These are phyloP conservation scores for Jacaranda mimosifolia DNA, from an alignment of 257 asterid genomes.

Conservation along the genomic window DNA sequence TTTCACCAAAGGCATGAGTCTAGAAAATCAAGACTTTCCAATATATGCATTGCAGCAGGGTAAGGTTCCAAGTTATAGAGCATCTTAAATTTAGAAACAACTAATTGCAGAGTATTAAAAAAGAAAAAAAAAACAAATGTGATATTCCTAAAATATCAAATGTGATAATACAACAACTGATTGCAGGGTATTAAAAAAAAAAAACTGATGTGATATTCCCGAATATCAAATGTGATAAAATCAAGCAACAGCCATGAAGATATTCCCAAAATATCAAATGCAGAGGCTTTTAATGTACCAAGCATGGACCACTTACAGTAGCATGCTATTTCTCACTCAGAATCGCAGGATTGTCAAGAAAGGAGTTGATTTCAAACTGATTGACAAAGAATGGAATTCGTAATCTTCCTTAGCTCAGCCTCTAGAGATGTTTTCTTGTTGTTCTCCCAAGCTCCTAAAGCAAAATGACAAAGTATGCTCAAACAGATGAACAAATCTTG, in stretches of 20 bases:
- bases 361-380: conserved; percentile 83
- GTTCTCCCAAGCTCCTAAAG: no score
- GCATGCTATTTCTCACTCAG: conserved; percentile 76
- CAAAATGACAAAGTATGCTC: no score
- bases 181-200: no score
- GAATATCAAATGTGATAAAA: conserved; percentile 22
- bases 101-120: conserved; percentile 15
- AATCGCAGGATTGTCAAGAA: conserved; percentile 67
- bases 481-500: no score
- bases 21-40: conserved; percentile 1
- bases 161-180: not conserved
- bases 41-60: conserved; percentile 16
- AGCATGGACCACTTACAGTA: no score
- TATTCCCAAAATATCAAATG: no score
- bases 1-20: not conserved
- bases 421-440: no score
- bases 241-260: conserved; percentile 26
- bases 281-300: conserved; percentile 60
- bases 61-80: conserved; percentile 1
- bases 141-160: no score
- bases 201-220: conserved; percentile 27
- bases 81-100: conserved; percentile 3
- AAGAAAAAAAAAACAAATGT: conserved; percentile 18
- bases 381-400: conserved; percentile 78
- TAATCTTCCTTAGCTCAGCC: not conserved